Percentiles rank a stretch among this genome's conserved stretches.
Evolutionary conservation across 2,329 filamentous ascomycete species (phyloP).

Genomic region (Beauveria sp.): DNA sequence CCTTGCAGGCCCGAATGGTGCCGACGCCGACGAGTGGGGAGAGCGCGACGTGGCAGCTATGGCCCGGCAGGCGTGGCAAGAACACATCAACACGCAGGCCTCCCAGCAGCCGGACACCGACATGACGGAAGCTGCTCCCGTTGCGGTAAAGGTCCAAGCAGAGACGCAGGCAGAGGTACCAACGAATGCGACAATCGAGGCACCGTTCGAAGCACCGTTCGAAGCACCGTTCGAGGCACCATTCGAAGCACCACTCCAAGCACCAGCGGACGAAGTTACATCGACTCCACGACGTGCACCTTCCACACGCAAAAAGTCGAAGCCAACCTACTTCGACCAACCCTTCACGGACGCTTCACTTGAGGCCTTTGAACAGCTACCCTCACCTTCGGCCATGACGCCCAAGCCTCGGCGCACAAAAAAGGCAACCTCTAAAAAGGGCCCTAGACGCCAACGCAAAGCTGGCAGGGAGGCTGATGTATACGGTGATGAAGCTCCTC

Average conservation of each 20-base stretch:
- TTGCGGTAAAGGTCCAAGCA: constrained; percentile 10
- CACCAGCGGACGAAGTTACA: neutral
- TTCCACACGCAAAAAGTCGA: constrained; percentile 38
- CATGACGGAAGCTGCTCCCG: constrained; percentile 13
- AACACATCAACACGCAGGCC: constrained; percentile 23
- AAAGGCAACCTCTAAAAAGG: constrained; percentile 5
- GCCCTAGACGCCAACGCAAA: neutral
- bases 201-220: neutral
- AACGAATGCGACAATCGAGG: neutral
- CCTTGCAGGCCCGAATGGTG: neutral
- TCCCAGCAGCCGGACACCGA: constrained; percentile 10
- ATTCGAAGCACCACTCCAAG: neutral
- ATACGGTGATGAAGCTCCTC: constrained; percentile 16
- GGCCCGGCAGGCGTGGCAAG: constrained; percentile 28
- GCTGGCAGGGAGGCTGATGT: constrained; percentile 13
- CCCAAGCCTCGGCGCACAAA: constrained; percentile 4
- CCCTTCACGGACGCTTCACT: constrained; percentile 16
- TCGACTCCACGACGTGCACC: constrained; percentile 20
- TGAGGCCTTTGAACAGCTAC: constrained; percentile 18
- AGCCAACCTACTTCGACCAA: constrained; percentile 37
- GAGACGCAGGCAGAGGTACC: constrained; percentile 9
- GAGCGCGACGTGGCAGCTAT: constrained; percentile 22
- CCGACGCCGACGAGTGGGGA: neutral
- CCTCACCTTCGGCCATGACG: constrained; percentile 25
- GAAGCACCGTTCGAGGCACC: neutral